Conservation (phyloP, 1,284 basidiomycete species). For the Anthracocystis walkeri region DNA sequence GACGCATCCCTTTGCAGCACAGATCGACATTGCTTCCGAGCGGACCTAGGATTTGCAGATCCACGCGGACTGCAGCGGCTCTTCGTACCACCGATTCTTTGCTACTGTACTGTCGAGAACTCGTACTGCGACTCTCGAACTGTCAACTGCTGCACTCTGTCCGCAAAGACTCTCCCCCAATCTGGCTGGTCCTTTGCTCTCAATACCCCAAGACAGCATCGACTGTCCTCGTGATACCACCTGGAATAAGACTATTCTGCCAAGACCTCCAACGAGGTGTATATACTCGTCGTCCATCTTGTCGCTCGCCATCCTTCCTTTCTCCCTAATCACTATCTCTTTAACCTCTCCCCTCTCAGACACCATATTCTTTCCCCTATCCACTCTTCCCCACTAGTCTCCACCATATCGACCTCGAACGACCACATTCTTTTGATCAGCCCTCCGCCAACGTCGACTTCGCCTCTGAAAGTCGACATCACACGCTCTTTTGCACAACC, state of each 20-base stretch:
- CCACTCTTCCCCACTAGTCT: conserved; percentile 8
- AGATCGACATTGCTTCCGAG: conserved; percentile 54
- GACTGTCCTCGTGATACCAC: conserved; percentile 25
- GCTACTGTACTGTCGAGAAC: not conserved
- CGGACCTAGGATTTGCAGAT: conserved; percentile 32
- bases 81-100: conserved; percentile 7
- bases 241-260: conserved; percentile 10
- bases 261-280: conserved; percentile 30
- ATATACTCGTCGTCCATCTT: conserved; percentile 33
- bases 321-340: conserved; percentile 17
- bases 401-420: conserved; percentile 22
- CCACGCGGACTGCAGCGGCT: conserved; percentile 4
- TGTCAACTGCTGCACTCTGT: not conserved
- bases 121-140: not conserved
- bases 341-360: conserved; percentile 24
- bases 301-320: conserved; percentile 13
- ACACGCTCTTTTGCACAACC: conserved; percentile 46
- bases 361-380: not conserved
- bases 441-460: conserved; percentile 16
- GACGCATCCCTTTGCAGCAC: conserved; percentile 18
- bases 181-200: not conserved
- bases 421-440: conserved; percentile 35
- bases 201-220: conserved; percentile 15
- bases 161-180: too few relatives aligned
- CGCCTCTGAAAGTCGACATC: conserved; percentile 24